Conservation (phyloP, 768 basidiomycete genomes). For the Lactarius vividus region DNA sequence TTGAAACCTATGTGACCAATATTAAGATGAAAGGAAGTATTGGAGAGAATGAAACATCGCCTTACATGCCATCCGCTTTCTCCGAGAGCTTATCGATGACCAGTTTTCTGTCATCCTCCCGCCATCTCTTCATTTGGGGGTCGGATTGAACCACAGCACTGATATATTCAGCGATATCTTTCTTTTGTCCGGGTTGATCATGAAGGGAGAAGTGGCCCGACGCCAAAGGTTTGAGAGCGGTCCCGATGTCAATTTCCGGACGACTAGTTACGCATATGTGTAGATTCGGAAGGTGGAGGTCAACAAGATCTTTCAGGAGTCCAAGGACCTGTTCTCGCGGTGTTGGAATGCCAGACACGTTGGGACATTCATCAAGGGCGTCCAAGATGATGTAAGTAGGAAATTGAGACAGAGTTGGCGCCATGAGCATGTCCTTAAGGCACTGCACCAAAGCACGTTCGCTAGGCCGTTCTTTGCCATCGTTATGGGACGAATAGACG, state of each 20-base stretch:
- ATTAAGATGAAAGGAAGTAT: not conserved
- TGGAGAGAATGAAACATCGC: not conserved
- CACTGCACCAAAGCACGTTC: not conserved
- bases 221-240: not conserved
- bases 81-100: not conserved
- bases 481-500: not conserved
- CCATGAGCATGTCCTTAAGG: not conserved
- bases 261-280: not conserved
- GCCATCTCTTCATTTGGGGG: not conserved
- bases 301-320: not conserved
- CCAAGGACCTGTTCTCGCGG: not conserved
- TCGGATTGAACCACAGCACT: not conserved
- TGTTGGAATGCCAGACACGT: not conserved
- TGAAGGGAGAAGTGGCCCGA: not conserved
- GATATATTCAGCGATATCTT: not conserved
- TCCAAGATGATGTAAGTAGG: not conserved
- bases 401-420: not conserved
- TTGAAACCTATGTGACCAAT: not conserved
- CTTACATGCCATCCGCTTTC: not conserved
- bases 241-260: not conserved
- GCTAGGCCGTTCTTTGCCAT: not conserved
- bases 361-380: not conserved
- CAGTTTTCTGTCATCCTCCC: not conserved
- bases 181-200: not conserved
- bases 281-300: not conserved